Evolutionary conservation across 2,329 filamentous ascomycete species (phyloP).

Genomic region (Pyrenophora seminiperda): DNA sequence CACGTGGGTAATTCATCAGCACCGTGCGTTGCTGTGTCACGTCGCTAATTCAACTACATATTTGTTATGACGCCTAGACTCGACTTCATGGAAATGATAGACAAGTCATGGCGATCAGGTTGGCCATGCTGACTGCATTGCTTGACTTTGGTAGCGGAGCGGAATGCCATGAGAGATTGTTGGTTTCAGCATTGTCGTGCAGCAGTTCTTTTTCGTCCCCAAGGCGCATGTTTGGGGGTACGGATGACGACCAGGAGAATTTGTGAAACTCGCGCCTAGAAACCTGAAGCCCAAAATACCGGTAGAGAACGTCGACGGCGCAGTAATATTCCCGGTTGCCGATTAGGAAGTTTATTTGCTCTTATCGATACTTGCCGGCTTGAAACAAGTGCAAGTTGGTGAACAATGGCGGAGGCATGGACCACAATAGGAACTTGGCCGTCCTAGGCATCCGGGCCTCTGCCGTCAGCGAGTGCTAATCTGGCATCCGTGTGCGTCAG

Average conservation of each 20-base stretch:
- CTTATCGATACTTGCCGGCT: not conserved
- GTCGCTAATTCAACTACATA: conserved; percentile 4
- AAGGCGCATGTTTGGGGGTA: not conserved
- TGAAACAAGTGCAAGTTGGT: not conserved
- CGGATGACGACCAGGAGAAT: not conserved
- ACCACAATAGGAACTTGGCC: too few relatives aligned
- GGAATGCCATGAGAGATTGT: not conserved
- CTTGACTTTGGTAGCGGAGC: not conserved
- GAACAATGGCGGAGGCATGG: too few relatives aligned
- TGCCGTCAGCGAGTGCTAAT: conserved; percentile 4
- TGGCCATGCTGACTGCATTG: not conserved
- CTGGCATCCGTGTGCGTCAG: conserved; percentile 2
- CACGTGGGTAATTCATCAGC: conserved; percentile 12
- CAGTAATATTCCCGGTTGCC: not conserved
- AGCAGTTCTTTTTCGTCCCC: not conserved
- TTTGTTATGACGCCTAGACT: conserved; percentile 22
- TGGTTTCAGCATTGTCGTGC: conserved; percentile 2
- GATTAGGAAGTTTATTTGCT: not conserved
- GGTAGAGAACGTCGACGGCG: conserved; percentile 2
- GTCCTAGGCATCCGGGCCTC: too few relatives aligned
- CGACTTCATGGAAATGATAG: not conserved
- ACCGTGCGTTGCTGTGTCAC: conserved; percentile 9
- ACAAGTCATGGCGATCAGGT: not conserved
- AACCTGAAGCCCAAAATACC: not conserved
- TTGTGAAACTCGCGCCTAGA: not conserved